Conservation (phyloP, 2,329 filamentous ascomycete genomes). For the Hirsutella rhossiliensis region DNA sequence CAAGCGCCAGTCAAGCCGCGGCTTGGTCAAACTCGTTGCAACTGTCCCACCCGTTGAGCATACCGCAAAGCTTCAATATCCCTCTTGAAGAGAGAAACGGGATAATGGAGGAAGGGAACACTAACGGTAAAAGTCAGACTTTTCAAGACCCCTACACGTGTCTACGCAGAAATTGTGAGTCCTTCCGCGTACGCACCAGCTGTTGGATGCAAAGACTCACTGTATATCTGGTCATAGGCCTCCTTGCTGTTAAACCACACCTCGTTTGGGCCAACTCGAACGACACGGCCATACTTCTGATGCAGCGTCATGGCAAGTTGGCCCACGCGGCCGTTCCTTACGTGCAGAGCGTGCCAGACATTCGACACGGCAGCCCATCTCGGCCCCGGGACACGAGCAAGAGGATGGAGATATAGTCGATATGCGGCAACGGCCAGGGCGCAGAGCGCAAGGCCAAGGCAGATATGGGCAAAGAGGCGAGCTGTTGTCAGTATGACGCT, state of each 20-base stretch:
- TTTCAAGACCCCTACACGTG: constrained; percentile 33
- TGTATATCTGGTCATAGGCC: constrained; percentile 35
- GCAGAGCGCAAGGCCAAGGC: constrained; percentile 1
- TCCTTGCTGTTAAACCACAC: constrained; percentile 38
- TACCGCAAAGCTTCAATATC: background rate
- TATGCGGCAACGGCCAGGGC: constrained; percentile 17
- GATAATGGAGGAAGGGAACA: no score
- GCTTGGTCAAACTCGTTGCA: constrained; percentile 31
- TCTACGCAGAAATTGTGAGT: constrained; percentile 17
- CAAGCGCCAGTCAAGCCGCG: constrained; percentile 25
- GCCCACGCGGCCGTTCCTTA: constrained; percentile 28
- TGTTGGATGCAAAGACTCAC: constrained; percentile 15
- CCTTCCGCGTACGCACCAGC: no score
- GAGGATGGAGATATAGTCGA: constrained; percentile 29
- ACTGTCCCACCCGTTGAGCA: constrained; percentile 16
- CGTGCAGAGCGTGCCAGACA: constrained; percentile 34
- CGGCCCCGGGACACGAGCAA: constrained; percentile 34
- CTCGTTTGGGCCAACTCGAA: constrained; percentile 42
- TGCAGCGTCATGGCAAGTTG: constrained; percentile 32
- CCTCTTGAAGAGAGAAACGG: background rate
- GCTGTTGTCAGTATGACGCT: background rate
- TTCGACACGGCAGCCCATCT: constrained; percentile 32
- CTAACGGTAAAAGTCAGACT: constrained; percentile 40
- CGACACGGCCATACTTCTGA: constrained; percentile 31
- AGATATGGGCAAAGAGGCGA: background rate